phyloP scores from a whole-genome alignment of 352 stramenopile genomes.

The Globisporangium solare region DNA sequence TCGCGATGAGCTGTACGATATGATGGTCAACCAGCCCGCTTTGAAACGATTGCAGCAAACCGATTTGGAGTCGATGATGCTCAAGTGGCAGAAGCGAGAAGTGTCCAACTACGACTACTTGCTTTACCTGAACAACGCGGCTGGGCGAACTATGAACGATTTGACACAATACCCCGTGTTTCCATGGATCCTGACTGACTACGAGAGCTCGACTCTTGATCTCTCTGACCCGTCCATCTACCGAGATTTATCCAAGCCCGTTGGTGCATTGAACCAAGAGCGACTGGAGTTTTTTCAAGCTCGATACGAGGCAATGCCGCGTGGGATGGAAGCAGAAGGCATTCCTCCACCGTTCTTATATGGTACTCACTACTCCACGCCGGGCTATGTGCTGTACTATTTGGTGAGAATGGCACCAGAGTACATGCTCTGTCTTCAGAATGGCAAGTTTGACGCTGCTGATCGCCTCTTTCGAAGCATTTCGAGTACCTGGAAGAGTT shows the following conservation, averaged over 20 bases:
- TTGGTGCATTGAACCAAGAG: constrained; percentile 91
- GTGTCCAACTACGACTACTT: constrained; percentile 96
- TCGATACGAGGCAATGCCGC: constrained; percentile 88
- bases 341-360: constrained; percentile 95
- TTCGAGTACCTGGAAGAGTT: constrained; percentile 88
- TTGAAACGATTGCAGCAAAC: constrained; percentile 55
- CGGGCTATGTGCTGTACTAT: constrained; percentile 98
- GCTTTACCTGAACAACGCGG: constrained; percentile 86
- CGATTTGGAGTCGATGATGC: constrained; percentile 70
- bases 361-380: constrained; percentile 91
- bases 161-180: constrained; percentile 96
- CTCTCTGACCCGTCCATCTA: constrained; percentile 82
- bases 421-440: constrained; percentile 95
- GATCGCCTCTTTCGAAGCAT: constrained; percentile 97
- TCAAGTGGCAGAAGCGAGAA: constrained; percentile 77
- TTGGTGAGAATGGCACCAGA: constrained; percentile 95
- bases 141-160: constrained; percentile 86
- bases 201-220: constrained; percentile 83
- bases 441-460: constrained; percentile 97
- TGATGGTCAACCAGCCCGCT: constrained; percentile 77
- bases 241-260: constrained; percentile 93
- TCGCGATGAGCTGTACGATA: constrained; percentile 78
- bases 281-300: constrained; percentile 86
- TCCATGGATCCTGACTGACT: constrained; percentile 94
- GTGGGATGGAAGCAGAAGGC: constrained; percentile 67